Base-by-base conservation (phyloP, 140 eudicot species). In the Ambrosia hybrid region DNA sequence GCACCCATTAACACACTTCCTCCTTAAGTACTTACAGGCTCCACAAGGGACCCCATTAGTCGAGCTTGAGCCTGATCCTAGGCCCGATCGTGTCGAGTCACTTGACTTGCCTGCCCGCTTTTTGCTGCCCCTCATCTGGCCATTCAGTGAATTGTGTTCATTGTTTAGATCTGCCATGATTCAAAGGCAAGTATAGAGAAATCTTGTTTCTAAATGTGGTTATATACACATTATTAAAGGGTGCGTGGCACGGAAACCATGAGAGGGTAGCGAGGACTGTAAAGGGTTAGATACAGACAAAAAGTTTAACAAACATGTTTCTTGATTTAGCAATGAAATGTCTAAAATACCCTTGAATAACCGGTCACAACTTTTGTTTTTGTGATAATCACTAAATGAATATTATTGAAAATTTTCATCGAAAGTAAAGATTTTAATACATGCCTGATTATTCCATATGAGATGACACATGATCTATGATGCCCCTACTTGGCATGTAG, bases 11-110 rank as follows among this genome's bases (percentile, higher is more conserved):
- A 81, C 37, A 70, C 97, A 91, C 86, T 77, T 91, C 51, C 90
- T 86, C 76, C 92, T 88, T 74, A 91, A 70, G 80, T 83, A 88
- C 79, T 88, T 91, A 85, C 95, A 91, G 30, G 97, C 97, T 12
- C 97, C 95, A 65, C 95, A 91, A 1, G 97, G 95, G 17, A 83
- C 74, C 12, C 15, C 46, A 2, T 73, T 37, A 6, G 57, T 49
- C 6, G 68, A 46, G 38, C 77, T 56, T 1, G 76, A 38, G 39
- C 64, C 7, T 41, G 48, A 8, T 41, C 34, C 34, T 2, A 30
- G 2, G 34, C 34, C 34, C 34, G 34, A 30, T 30, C 34, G 34
- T 30, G 34, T 30, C 34, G 48, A 43, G 55, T 10, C 55, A 49
- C 55, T 49, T 49, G 55, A 68, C 62, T 68, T 30, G 36, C 53